Percentiles rank a stretch among this genome's conserved stretches.
These are phyloP conservation scores for Oenanthe sinensis DNA, from an alignment of 129 eudicot genomes.

Conservation along the genomic window DNA sequence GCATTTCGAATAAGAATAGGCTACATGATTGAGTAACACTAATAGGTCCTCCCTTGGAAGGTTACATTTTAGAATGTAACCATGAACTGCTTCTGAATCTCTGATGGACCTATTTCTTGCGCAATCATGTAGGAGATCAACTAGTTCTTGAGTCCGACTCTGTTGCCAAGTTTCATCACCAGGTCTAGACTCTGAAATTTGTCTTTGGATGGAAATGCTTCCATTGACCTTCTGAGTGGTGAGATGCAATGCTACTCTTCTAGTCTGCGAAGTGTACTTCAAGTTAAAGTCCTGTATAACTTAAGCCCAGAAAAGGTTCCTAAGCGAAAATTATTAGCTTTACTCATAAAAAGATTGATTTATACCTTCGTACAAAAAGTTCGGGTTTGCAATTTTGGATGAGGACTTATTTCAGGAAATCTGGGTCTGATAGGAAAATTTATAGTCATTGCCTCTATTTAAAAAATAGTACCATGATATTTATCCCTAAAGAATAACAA, in stretches of 20 bases:
- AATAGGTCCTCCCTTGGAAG: conserved; percentile 19
- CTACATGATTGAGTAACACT: conserved; percentile 35
- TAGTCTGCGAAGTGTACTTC: not conserved
- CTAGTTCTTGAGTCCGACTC: conserved; percentile 25
- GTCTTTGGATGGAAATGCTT: not conserved
- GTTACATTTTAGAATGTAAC: conserved; percentile 24
- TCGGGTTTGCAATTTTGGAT: not conserved
- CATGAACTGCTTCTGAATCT: conserved; percentile 35
- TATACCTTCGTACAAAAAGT: not conserved
- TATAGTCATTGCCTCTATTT: conserved; percentile 1
- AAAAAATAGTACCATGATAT: not conserved
- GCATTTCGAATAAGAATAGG: conserved; percentile 36
- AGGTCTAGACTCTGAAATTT: not conserved
- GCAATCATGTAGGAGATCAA: conserved; percentile 31
- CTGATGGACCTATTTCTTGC: conserved; percentile 23
- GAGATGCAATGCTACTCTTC: conserved; percentile 5
- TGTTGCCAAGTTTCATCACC: conserved; percentile 7
- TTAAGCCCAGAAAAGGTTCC: not conserved
- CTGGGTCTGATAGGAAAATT: not conserved
- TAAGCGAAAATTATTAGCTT: not conserved
- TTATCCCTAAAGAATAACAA: not conserved
- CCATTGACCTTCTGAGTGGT: conserved; percentile 3
- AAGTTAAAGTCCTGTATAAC: not conserved
- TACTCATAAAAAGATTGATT: not conserved
- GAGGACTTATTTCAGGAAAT: not conserved